phyloP scores from a whole-genome alignment of 2,329 filamentous ascomycete species.

The Colletotrichum neosansevieriae region DNA sequence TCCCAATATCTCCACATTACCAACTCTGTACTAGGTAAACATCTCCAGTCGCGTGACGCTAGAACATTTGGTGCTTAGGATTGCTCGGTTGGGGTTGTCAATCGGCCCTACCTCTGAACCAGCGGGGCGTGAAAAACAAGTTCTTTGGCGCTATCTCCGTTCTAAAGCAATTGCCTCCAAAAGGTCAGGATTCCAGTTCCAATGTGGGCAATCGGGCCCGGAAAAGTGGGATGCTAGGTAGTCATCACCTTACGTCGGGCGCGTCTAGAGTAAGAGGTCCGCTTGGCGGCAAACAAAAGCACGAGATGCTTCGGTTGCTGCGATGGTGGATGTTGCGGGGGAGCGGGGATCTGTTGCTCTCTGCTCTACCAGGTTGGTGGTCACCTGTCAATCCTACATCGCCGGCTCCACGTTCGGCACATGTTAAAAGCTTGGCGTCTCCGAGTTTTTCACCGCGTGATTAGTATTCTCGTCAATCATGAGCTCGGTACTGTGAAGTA shows the following conservation, averaged over 20 bases:
- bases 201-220: background rate
- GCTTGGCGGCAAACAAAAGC: background rate
- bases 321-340: constrained; percentile 25
- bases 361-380: constrained; percentile 30
- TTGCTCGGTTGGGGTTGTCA: background rate
- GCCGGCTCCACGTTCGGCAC: constrained; percentile 29
- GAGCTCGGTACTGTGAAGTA: background rate
- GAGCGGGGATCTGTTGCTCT: background rate
- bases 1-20: background rate
- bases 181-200: no score
- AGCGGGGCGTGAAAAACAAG: constrained; percentile 1
- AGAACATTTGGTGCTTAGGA: background rate
- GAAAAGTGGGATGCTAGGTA: background rate
- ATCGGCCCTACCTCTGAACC: constrained; percentile 30
- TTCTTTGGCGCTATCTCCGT: background rate
- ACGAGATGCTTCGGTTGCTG: constrained; percentile 12
- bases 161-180: background rate
- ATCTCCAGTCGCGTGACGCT: background rate
- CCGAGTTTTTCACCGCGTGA: constrained; percentile 1
- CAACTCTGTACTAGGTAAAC: no score
- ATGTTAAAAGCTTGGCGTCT: constrained; percentile 27
- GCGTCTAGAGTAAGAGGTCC: no score
- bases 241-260: background rate
- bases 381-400: constrained; percentile 25
- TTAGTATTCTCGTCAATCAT: background rate